phyloP scores from a whole-genome alignment of 495 filamentous ascomycete genomes.

The Gamarada debralockiae region DNA sequence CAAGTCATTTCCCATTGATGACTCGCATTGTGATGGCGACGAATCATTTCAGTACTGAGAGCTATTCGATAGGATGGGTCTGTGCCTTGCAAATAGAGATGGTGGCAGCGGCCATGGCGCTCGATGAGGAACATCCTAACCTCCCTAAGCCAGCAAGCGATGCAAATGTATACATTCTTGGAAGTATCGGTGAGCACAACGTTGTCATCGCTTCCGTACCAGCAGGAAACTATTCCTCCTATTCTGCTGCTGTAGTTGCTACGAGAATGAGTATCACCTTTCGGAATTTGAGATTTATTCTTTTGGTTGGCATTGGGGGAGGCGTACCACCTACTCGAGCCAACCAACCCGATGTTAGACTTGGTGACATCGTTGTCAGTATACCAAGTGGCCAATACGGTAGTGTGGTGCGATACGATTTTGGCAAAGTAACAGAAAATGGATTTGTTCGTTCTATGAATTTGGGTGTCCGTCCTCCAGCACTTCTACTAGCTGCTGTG shows the following conservation, averaged over 20 bases:
- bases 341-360: conserved; percentile 22
- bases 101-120: conserved; percentile 37
- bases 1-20: no score
- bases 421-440: conserved; percentile 27
- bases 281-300: conserved; percentile 16
- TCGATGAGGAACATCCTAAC: conserved; percentile 33
- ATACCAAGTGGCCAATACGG: conserved; percentile 27
- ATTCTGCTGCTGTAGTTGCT: conserved; percentile 26
- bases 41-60: conserved; percentile 19
- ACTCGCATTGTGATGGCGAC: no score
- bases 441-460: background rate
- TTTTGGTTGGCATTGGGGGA: conserved; percentile 3
- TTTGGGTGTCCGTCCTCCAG: background rate
- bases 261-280: conserved; percentile 36
- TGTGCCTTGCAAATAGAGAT: conserved; percentile 45
- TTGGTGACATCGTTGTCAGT: conserved; percentile 27
- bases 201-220: conserved; percentile 38
- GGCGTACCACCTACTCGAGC: background rate
- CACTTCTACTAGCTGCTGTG: background rate
- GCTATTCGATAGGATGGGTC: conserved; percentile 46
- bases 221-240: conserved; percentile 34
- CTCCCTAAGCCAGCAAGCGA: conserved; percentile 9
- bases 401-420: conserved; percentile 38
- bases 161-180: conserved; percentile 32
- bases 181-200: conserved; percentile 36